Evolutionary conservation across 2,329 filamentous ascomycete species (phyloP), one percentile per base, ranked within the genome.

Genomic region (Plectosphaerella sp.): DNA sequence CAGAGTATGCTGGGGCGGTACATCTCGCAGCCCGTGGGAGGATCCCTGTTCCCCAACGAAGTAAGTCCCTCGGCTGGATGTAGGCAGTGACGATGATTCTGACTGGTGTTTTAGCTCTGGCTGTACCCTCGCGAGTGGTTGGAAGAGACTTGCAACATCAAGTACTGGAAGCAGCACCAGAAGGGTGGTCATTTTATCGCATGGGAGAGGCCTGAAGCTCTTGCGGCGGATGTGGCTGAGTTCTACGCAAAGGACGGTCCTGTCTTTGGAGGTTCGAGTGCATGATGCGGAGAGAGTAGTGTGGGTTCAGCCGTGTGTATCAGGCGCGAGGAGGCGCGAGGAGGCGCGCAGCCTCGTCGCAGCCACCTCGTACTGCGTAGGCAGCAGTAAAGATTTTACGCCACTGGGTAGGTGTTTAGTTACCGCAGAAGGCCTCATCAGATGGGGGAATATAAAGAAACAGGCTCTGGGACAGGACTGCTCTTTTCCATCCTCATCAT

Each of bases 131-230:
- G 41, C 18, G 49, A 46, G 9, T 47, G 49, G 49, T 16, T 47
- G 20, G 28, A 45, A 15, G 42, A 51, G 42, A 45, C 42, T 14
- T 50, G 18, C 28, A 50, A 50, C 25, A 46, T 50, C 14, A 41
- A 50, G 28, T 46, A 45, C 20, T 50, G 42, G 49, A 35, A 25
- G 28, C 45, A 51, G 35, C 22, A 51, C 16, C 22, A 48, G 24
- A 20, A 20, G 18, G 50, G 50, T 3, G 24, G 50, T 1, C 45
- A 48, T 10, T 51, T 51, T 12, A 41, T 47, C 14, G 45, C 50
- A 7, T 48, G 50, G 50, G 37, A 51, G 20, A 24, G 45, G 22
- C 50, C 50, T 3, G 37, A 51, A 5, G 12, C 45, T 7, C 45
- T 37, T 10, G 50, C 28, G 5, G 28, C 16, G 14, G 50, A 48